These are phyloP conservation scores for Yamagishiella unicocca DNA, from an alignment of 139 green algal species.

Conservation along the genomic window DNA sequence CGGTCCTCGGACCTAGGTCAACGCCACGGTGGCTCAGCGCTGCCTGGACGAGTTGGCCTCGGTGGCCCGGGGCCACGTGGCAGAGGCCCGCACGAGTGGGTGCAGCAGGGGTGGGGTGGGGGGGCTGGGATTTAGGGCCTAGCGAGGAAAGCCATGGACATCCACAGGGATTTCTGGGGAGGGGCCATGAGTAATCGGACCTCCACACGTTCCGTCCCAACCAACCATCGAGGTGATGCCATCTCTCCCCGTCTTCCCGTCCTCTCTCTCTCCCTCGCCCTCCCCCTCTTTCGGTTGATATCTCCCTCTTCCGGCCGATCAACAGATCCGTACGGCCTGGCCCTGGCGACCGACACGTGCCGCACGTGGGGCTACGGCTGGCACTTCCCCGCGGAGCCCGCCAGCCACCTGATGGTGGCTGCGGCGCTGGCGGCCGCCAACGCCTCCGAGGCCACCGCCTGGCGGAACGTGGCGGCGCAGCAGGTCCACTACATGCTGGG, in stretches of 20 bases:
- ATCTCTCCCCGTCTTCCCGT: not conserved
- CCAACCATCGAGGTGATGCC: too few species aligned
- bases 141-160: too few species aligned
- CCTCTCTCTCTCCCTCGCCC: not conserved
- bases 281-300: too few species aligned
- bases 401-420: conserved; percentile 28
- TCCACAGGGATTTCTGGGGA: too few species aligned
- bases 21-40: conserved; percentile 23
- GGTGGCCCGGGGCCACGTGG: conserved; percentile 12
- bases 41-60: conserved; percentile 34
- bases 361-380: conserved; percentile 35
- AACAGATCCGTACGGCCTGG: conserved; percentile 33
- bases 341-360: not conserved
- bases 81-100: not conserved
- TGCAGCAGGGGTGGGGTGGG: too few species aligned
- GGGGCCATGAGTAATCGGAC: too few species aligned
- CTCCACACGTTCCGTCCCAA: too few species aligned
- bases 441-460: conserved; percentile 1
- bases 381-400: conserved; percentile 18
- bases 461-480: conserved; percentile 22
- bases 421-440: conserved; percentile 18
- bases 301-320: too few species aligned
- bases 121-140: too few species aligned
- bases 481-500: conserved; percentile 41
- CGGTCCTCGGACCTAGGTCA: not conserved